A percentile compares a stretch with the other conserved stretches of the same genome.
These are phyloP conservation scores for Zanthoxylum bungeanum DNA, from an alignment of 345 rosid genomes.

Conservation along the genomic window DNA sequence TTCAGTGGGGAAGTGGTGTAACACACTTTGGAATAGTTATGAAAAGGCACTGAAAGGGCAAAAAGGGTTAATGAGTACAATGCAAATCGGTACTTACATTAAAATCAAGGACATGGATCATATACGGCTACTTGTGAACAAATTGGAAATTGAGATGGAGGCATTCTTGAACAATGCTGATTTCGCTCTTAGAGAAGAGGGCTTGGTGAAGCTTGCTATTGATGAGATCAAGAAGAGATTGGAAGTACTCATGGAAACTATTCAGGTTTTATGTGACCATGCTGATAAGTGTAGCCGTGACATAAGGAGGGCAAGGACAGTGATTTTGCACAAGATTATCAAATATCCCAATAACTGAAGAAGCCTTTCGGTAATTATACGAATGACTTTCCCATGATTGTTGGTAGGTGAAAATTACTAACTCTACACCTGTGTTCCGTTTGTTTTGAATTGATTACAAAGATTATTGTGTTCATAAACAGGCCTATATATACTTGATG, in stretches of 20 bases:
- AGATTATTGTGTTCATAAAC: slow-evolving; percentile 2
- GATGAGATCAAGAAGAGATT: slow-evolving; percentile 82
- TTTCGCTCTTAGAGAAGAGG: slow-evolving; percentile 54
- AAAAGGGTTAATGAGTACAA: slow-evolving; percentile 43
- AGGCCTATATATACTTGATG: background rate
- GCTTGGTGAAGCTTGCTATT: slow-evolving; percentile 54
- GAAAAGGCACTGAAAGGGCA: slow-evolving; percentile 56
- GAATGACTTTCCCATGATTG: background rate
- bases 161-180: slow-evolving; percentile 47
- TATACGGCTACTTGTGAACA: slow-evolving; percentile 51
- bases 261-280: slow-evolving; percentile 57
- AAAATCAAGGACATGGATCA: slow-evolving; percentile 66
- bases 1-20: slow-evolving; percentile 78
- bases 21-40: slow-evolving; percentile 56
- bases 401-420: background rate
- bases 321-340: slow-evolving; percentile 63
- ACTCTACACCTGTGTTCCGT: background rate
- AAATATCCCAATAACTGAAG: slow-evolving; percentile 36
- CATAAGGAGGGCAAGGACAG: slow-evolving; percentile 67
- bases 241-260: slow-evolving; percentile 44
- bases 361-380: slow-evolving; percentile 19
- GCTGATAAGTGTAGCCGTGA: slow-evolving; percentile 68
- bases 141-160: slow-evolving; percentile 55
- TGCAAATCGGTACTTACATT: slow-evolving; percentile 47
- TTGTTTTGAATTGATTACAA: background rate